Evolutionary conservation across 1,284 basidiomycete species (phyloP), one percentile per base, ranked within the genome.

Genomic region (Xerocomus cyaneibrunnescens): DNA sequence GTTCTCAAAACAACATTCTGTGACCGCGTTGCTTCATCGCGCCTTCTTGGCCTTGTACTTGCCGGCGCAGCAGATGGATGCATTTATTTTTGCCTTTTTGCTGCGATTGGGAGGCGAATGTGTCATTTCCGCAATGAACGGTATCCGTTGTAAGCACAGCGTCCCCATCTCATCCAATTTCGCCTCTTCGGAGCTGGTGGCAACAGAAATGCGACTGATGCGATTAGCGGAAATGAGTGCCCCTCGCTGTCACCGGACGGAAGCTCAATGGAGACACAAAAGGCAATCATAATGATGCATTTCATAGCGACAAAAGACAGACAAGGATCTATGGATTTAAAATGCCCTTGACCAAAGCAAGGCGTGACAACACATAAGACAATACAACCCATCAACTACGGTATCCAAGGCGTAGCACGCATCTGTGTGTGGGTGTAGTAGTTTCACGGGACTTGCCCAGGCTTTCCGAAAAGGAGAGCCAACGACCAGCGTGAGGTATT

Each of bases 321-420:
- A 54, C 23, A 21, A 39, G 2, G 4, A 19, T 51, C 59, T 68
- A 66, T 37, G 17, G 19, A 4, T 17, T 44, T 41, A 63, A 41
- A 54, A 54, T 50, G 47, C 53, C 38, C 65, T 66, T 56, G 62
- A 51, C 62, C 52, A 56, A 53, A 54, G 66, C 67, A 64, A 69
- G 67, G 47, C 48, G 37, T 12, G 9, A 60, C 35, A 60, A 62
- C 48, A 39, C 14, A 27, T 19, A 48, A 43, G 45, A 60, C 40
- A 45, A 61, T 51, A 51, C 45, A 51, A 47, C 63, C 61, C 63
- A 70, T 70, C 64, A 47, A 68, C 62, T 66, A 65, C 62, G 53
- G 54, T 52, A 56, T 51, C 55, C 46, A 57, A 32, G 28, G 16
- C 50, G 53, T 65, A 68, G 62, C 56, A 65, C 58, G 25, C 60